Evolutionary conservation across 805 yeast genomes (phyloP).

Genomic region (Cyberlindnera lachancei): DNA sequence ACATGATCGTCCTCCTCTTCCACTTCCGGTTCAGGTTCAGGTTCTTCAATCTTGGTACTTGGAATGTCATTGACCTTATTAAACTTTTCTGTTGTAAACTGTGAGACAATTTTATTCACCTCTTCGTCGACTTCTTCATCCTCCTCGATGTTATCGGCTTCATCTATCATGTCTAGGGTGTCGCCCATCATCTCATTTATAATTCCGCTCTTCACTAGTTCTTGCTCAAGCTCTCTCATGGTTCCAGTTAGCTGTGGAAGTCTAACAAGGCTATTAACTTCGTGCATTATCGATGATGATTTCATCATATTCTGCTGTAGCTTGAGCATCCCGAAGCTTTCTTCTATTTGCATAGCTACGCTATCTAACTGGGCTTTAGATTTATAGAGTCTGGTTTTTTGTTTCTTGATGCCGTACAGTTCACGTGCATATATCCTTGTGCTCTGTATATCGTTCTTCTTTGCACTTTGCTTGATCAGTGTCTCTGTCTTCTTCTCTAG

Average conservation of each 20-base stretch:
- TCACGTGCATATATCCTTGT: constrained; percentile 82
- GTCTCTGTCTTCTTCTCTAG: constrained; percentile 73
- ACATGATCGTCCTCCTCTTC: constrained; percentile 68
- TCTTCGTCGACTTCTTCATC: constrained; percentile 61
- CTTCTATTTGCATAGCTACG: constrained; percentile 82
- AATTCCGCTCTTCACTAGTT: constrained; percentile 76
- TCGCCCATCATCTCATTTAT: constrained; percentile 96
- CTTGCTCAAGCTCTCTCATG: constrained; percentile 81
- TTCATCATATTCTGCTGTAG: constrained; percentile 74
- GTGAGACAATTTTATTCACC: constrained; percentile 53
- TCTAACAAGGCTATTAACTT: constrained; percentile 70
- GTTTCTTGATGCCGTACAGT: constrained; percentile 63
- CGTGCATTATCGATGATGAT: constrained; percentile 79
- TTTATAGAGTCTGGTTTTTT: constrained; percentile 62
- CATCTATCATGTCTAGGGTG: constrained; percentile 63
- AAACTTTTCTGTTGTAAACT: constrained; percentile 36
- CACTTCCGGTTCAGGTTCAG: constrained; percentile 18
- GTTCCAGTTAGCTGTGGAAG: constrained; percentile 76
- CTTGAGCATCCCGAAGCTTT: constrained; percentile 80
- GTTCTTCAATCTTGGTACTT: constrained; percentile 17
- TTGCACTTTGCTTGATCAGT: constrained; percentile 67
- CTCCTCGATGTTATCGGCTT: constrained; percentile 54
- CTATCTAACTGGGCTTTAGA: constrained; percentile 84
- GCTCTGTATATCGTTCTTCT: constrained; percentile 65
- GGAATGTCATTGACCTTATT: constrained; percentile 32